These are phyloP conservation scores for Teunomyces barrocoloradensis DNA, from an alignment of 805 yeast genomes.

Conservation along the genomic window DNA sequence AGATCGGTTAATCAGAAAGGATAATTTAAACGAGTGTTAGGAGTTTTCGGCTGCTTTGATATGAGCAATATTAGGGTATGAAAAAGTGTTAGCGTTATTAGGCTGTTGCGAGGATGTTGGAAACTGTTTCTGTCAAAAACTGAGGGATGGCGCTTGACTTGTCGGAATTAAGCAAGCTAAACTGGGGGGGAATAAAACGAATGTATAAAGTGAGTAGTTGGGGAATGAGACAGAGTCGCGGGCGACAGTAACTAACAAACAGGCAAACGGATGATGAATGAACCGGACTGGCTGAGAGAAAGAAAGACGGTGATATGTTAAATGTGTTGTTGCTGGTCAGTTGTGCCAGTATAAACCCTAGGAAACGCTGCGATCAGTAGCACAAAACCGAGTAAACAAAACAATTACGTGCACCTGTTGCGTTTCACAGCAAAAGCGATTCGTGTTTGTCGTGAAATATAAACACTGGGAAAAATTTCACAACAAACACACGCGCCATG, in stretches of 20 bases:
- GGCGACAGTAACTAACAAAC: slow-evolving; percentile 2
- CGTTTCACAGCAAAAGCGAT: neutral
- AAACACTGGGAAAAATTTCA: slow-evolving; percentile 3
- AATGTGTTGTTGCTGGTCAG: neutral
- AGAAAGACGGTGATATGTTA: neutral
- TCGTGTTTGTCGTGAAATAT: slow-evolving; percentile 3
- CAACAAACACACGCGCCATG: neutral
- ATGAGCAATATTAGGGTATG: too few relatives aligned
- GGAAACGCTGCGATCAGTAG: neutral
- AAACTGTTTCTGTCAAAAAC: neutral
- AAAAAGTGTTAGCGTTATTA: neutral
- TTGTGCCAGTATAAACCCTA: slow-evolving; percentile 1
- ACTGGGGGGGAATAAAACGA: neutral
- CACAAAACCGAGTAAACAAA: slow-evolving; percentile 3
- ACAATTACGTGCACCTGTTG: slow-evolving; percentile 3
- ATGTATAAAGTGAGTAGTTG: slow-evolving; percentile 1
- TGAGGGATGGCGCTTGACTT: slow-evolving; percentile 1
- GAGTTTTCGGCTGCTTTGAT: neutral
- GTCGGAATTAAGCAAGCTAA: slow-evolving; percentile 2
- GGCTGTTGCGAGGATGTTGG: neutral
- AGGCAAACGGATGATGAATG: neutral
- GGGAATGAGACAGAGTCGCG: slow-evolving; percentile 1
- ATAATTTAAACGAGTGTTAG: neutral
- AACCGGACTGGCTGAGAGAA: neutral
- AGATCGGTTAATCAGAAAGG: neutral